Percentiles rank a stretch among this genome's conserved stretches.
These are phyloP conservation scores for Botryotinia globosa DNA, from an alignment of 2,329 filamentous ascomycete genomes.

Conservation along the genomic window DNA sequence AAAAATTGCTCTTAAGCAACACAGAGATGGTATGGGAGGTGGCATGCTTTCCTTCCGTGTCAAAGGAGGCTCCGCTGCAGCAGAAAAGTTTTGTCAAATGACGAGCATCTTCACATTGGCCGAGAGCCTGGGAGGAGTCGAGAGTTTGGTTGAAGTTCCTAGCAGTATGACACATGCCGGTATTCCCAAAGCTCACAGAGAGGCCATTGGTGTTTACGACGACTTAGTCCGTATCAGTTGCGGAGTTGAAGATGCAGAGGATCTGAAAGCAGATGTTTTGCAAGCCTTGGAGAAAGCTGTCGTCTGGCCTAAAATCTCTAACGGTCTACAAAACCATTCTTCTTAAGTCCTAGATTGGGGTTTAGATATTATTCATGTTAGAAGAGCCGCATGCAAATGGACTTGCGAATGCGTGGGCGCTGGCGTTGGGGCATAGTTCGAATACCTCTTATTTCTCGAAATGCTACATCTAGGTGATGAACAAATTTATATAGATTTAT, in stretches of 20 bases:
- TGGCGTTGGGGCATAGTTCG: constrained; percentile 1
- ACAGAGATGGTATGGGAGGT: constrained; percentile 89
- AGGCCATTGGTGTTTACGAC: constrained; percentile 91
- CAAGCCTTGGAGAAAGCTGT: constrained; percentile 79
- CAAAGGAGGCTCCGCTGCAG: constrained; percentile 77
- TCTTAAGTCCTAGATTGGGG: neutral
- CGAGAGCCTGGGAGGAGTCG: constrained; percentile 87
- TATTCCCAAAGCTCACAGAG: constrained; percentile 84
- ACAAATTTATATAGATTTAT: neutral
- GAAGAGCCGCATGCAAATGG: neutral
- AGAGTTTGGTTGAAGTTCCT: constrained; percentile 87
- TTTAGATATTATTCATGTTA: neutral
- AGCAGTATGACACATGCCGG: constrained; percentile 96
- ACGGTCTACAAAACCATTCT: constrained; percentile 26
- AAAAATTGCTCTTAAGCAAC: constrained; percentile 81
- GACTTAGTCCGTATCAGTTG: constrained; percentile 92
- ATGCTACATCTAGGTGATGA: neutral
- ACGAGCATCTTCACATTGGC: constrained; percentile 91
- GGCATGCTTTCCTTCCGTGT: constrained; percentile 98
- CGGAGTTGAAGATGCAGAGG: constrained; percentile 85
- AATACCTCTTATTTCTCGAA: neutral
- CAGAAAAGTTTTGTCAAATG: constrained; percentile 85
- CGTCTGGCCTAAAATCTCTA: constrained; percentile 39
- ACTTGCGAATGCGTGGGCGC: neutral
- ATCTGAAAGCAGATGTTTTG: constrained; percentile 77